phyloP scores from a whole-genome alignment of 495 filamentous ascomycete genomes.

The Aspergillus funiculosus region DNA sequence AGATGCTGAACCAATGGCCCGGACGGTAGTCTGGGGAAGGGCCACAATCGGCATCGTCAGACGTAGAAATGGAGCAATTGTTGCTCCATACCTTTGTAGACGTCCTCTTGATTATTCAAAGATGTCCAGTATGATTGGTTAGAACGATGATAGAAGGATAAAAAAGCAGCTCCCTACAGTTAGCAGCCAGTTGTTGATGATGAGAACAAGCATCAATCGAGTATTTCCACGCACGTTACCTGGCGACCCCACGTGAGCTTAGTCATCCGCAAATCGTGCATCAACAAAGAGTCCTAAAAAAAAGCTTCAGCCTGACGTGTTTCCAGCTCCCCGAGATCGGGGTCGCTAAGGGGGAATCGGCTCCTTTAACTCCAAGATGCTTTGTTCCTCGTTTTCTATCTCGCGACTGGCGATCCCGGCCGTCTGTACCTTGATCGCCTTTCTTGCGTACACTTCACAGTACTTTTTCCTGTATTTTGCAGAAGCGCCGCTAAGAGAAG shows the following conservation, averaged over 20 bases:
- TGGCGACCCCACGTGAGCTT: constrained; percentile 1
- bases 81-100: not conserved
- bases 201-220: not conserved
- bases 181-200: constrained; percentile 1
- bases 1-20: constrained; percentile 65
- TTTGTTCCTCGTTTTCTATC: constrained; percentile 18
- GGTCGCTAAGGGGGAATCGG: not conserved
- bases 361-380: constrained; percentile 12
- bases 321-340: too few species aligned
- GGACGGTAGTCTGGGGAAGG: constrained; percentile 59
- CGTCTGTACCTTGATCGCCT: constrained; percentile 62
- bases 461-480: constrained; percentile 71
- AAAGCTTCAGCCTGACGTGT: not conserved
- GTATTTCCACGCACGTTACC: constrained; percentile 5
- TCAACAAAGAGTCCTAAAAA: not conserved
- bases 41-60: constrained; percentile 54
- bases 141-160: not conserved
- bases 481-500: constrained; percentile 56
- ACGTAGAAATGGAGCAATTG: not conserved
- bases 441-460: constrained; percentile 82
- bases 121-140: too few species aligned
- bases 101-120: too few species aligned
- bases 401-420: constrained; percentile 55
- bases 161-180: too few species aligned
- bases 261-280: not conserved